Conservation (phyloP, 1,284 basidiomycete species). For the Melampsora larici-populina region DNA sequence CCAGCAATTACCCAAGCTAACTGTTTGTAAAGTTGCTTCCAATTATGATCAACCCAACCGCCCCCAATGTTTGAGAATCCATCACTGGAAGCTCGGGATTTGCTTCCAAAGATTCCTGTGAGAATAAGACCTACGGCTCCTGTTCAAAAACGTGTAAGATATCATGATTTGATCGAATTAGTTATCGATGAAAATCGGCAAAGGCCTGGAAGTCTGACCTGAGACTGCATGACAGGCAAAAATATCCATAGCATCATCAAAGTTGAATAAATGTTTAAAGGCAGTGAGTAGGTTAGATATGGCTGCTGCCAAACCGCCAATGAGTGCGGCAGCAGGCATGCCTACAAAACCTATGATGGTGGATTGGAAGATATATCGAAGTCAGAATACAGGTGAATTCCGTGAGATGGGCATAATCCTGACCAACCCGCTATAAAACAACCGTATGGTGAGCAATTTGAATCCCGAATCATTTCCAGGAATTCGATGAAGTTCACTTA, state of each 20-base stretch:
- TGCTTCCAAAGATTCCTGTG: constrained; percentile 67
- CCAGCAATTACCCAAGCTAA: constrained; percentile 74
- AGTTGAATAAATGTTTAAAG: constrained; percentile 62
- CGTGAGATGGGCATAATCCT: no score
- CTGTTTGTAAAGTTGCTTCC: constrained; percentile 74
- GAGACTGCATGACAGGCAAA: constrained; percentile 50
- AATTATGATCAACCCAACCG: constrained; percentile 68
- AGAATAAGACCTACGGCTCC: constrained; percentile 50
- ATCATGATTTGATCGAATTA: constrained; percentile 60
- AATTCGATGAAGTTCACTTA: neutral
- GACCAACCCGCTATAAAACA: constrained; percentile 21
- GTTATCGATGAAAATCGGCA: constrained; percentile 19
- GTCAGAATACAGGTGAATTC: no score
- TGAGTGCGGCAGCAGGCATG: constrained; percentile 66
- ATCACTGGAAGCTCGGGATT: constrained; percentile 72
- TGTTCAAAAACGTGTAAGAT: constrained; percentile 55
- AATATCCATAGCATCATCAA: constrained; percentile 69
- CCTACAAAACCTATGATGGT: constrained; percentile 47
- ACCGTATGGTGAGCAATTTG: no score
- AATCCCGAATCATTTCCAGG: no score
- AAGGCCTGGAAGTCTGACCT: neutral
- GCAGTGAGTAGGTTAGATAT: constrained; percentile 86
- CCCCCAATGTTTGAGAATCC: constrained; percentile 60
- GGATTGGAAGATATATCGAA: no score
- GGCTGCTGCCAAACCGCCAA: constrained; percentile 68